These are phyloP conservation scores for Pilasporangium apinafurcum DNA, from an alignment of 352 stramenopile species.

Conservation along the genomic window DNA sequence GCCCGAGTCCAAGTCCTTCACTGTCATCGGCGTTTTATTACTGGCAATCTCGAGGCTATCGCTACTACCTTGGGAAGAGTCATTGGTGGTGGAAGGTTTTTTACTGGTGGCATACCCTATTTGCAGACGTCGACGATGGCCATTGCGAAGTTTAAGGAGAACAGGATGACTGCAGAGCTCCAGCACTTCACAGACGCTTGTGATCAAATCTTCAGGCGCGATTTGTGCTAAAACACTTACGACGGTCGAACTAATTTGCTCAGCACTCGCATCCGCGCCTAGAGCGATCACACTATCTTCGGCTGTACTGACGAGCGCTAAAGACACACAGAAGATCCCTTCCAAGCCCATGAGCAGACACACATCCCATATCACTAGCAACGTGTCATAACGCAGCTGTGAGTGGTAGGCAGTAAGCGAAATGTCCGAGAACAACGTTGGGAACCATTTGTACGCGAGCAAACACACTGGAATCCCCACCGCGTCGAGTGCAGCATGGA, in stretches of 20 bases:
- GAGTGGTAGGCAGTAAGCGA: conserved; percentile 68
- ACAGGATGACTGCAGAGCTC: conserved; percentile 71
- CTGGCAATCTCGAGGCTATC: conserved; percentile 1
- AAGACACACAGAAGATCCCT: conserved; percentile 67
- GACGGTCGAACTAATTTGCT: conserved; percentile 62
- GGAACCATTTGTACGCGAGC: conserved; percentile 87
- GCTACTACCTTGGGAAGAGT: neutral
- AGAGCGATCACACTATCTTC: conserved; percentile 50
- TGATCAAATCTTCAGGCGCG: conserved; percentile 50
- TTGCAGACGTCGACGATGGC: conserved; percentile 56
- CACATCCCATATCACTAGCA: conserved; percentile 75
- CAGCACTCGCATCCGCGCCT: conserved; percentile 30
- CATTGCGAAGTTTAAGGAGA: conserved; percentile 71
- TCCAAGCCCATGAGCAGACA: conserved; percentile 76
- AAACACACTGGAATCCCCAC: conserved; percentile 67
- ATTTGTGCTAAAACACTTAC: conserved; percentile 42
- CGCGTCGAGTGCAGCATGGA: conserved; percentile 43
- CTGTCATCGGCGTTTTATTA: conserved; percentile 26
- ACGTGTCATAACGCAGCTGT: conserved; percentile 66
- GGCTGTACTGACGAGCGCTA: conserved; percentile 60
- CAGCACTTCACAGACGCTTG: conserved; percentile 76
- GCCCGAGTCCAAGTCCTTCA: conserved; percentile 64
- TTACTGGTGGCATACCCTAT: conserved; percentile 22
- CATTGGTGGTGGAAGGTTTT: neutral
- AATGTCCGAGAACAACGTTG: conserved; percentile 81